Percentiles rank a stretch among this genome's conserved stretches.
phyloP scores from a whole-genome alignment of 2,329 filamentous ascomycete genomes.

The Apiospora hydei region DNA sequence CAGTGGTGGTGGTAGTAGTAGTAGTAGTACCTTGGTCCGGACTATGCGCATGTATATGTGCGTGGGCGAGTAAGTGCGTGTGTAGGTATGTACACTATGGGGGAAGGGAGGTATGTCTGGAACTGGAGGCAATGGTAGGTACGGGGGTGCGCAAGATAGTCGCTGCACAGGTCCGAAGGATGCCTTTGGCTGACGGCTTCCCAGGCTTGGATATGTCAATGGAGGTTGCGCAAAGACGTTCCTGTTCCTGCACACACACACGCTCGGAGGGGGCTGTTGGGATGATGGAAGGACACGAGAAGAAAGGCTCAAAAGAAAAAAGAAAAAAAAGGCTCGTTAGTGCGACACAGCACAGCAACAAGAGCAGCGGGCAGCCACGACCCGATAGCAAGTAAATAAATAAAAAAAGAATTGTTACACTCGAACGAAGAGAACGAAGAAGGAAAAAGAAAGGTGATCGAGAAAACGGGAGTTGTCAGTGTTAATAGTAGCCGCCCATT shows the following conservation, averaged over 20 bases:
- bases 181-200: neutral
- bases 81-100: neutral
- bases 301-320: neutral
- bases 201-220: neutral
- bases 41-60: neutral
- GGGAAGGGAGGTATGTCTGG: constrained; percentile 4
- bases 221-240: constrained; percentile 12
- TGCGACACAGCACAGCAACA: constrained; percentile 1
- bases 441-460: neutral
- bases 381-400: neutral
- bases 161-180: constrained; percentile 4
- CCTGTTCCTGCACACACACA: neutral
- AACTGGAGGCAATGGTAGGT: neutral
- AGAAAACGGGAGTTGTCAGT: constrained; percentile 1
- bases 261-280: neutral
- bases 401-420: neutral
- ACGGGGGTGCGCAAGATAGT: constrained; percentile 7
- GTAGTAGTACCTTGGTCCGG: neutral
- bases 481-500: constrained; percentile 18
- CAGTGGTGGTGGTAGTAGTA: neutral
- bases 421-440: constrained; percentile 6
- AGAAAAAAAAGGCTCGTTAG: neutral
- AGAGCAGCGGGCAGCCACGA: constrained; percentile 15
- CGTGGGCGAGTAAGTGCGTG: neutral
- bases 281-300: neutral